Conservation (phyloP, 1,139 yeast species). For the Geotrichum carabidarum region DNA sequence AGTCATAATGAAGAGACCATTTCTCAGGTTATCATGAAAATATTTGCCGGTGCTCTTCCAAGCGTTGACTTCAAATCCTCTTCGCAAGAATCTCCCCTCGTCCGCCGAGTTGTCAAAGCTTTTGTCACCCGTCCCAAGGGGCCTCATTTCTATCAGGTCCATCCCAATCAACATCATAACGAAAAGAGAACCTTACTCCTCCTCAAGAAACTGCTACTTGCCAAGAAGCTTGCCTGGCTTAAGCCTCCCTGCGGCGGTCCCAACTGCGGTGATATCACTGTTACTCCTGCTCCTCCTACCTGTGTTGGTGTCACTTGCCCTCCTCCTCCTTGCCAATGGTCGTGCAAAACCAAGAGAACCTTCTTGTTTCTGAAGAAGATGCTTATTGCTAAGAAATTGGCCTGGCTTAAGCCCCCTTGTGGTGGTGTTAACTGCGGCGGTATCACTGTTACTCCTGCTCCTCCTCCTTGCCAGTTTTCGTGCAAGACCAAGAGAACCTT, state of each 20-base stretch:
- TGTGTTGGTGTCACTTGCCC: too few species aligned
- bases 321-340: too few species aligned
- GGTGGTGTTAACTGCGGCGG: constrained; percentile 3
- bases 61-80: not conserved
- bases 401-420: too few species aligned
- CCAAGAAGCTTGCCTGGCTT: not conserved
- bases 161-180: not conserved
- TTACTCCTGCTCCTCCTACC: not conserved
- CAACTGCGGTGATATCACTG: not conserved
- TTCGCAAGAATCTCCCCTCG: not conserved
- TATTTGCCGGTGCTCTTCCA: constrained; percentile 15
- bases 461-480: not conserved
- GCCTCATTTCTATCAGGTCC: not conserved
- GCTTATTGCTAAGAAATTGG: too few species aligned
- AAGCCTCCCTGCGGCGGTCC: not conserved
- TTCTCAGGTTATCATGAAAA: constrained; percentile 10
- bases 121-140: too few species aligned
- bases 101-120: not conserved
- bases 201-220: not conserved
- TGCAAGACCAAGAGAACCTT: not conserved
- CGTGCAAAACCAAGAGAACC: too few species aligned
- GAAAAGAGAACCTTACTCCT: not conserved
- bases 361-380: too few species aligned
- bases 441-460: not conserved
- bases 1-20: not conserved